phyloP scores from a whole-genome alignment of 768 basidiomycete species.

The Termitomyces sp. region DNA sequence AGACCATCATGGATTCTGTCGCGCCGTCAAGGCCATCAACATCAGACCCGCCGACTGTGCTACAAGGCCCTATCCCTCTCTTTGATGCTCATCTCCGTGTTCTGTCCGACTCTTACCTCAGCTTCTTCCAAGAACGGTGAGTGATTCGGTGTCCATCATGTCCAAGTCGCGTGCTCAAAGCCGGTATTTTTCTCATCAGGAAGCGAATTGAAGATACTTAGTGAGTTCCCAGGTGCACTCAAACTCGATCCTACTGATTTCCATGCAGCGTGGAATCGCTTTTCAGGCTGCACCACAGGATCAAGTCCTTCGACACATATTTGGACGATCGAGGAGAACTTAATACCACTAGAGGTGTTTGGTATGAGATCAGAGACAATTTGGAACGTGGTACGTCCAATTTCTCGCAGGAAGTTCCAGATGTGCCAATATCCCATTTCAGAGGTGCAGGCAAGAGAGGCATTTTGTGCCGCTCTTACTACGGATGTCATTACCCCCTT shows the following conservation, averaged over 20 bases:
- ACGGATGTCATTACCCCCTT: conserved; percentile 72
- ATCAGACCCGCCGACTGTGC: conserved; percentile 24
- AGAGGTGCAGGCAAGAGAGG: conserved; percentile 82
- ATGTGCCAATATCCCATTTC: conserved; percentile 11
- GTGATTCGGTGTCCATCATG: conserved; percentile 12
- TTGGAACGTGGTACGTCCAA: conserved; percentile 63
- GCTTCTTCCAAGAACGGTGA: conserved; percentile 84
- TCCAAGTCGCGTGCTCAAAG: conserved; percentile 12
- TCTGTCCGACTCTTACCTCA: conserved; percentile 71
- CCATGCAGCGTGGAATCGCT: conserved; percentile 64
- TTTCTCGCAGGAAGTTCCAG: background rate
- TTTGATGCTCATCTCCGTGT: conserved; percentile 70
- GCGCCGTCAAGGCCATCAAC: conserved; percentile 34
- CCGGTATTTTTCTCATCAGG: conserved; percentile 40
- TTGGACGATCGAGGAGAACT: conserved; percentile 69
- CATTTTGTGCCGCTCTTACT: conserved; percentile 66
- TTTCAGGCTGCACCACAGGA: conserved; percentile 64
- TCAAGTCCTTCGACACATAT: conserved; percentile 60
- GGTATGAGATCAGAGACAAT: conserved; percentile 83
- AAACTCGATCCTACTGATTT: conserved; percentile 3
- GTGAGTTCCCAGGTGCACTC: conserved; percentile 34
- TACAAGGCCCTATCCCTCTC: conserved; percentile 55
- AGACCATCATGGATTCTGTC: conserved; percentile 25
- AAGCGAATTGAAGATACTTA: conserved; percentile 83
- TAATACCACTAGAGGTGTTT: conserved; percentile 63